phyloP scores from a whole-genome alignment of 306 rosid species.

The Fragaria iinumae region DNA sequence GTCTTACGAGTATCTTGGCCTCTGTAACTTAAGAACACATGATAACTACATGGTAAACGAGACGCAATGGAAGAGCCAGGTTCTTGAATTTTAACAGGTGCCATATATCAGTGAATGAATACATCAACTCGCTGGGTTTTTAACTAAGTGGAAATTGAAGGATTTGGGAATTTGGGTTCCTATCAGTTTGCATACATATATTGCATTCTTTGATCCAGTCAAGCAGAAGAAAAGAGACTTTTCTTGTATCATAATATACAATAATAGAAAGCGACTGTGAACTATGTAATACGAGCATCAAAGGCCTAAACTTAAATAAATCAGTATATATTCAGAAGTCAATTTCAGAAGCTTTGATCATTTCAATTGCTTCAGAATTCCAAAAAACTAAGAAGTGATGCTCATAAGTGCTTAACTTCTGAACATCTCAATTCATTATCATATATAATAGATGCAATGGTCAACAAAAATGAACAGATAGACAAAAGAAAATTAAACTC shows the following conservation, averaged over 20 bases:
- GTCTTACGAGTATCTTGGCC: neutral
- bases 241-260: neutral
- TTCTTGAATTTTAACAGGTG: neutral
- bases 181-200: neutral
- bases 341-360: too few relatives aligned
- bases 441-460: too few relatives aligned
- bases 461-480: too few relatives aligned
- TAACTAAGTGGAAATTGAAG: neutral
- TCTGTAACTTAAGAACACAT: slow-evolving; percentile 14
- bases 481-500: too few relatives aligned
- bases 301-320: too few relatives aligned
- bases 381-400: too few relatives aligned
- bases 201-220: neutral
- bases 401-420: too few relatives aligned
- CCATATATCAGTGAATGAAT: neutral
- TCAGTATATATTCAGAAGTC: too few relatives aligned
- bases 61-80: neutral
- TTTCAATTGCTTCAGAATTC: too few relatives aligned
- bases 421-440: too few relatives aligned
- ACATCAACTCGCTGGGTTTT: neutral
- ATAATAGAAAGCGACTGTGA: too few relatives aligned
- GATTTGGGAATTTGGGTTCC: neutral
- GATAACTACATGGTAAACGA: neutral
- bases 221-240: neutral
- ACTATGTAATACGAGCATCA: too few relatives aligned